Evolutionary conservation across 257 asterid genomes (phyloP), one percentile per base, ranked within the genome.

Genomic region (Rhazya stricta): DNA sequence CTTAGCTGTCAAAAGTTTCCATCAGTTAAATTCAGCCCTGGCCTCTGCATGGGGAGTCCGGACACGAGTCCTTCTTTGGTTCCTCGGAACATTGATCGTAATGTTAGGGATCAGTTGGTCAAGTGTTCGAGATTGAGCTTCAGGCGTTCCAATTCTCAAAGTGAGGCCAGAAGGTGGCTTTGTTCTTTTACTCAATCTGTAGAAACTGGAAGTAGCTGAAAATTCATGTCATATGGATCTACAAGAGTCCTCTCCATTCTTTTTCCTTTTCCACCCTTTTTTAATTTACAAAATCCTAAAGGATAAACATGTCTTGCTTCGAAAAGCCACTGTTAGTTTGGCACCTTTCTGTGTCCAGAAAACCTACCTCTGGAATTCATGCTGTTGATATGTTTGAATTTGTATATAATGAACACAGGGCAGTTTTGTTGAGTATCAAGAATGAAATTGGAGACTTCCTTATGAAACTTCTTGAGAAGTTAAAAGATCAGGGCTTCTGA

Each of bases 1-100:
- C 79, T 88, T 58, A 88, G 97, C 88, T 85, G 91, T 80, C 89
- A 81, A 72, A 81, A 84, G 77, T 78, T 90, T 21, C 90, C 92
- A 13, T 81, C 89, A 0, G 73, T 86, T 62, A 89, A 83, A 67
- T 57, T 85, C 72, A 79, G 72, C 78, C 87, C 91, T 0, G 82
- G 90, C 27, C 85, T 88, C 11, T 91, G 97, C 83, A 80, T 87
- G 87, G 97, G 96, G 67, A 84, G 77, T 1, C 83, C 91, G 2
- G 91, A 87, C 34, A 82, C 91, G 0, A 82, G 87, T 69, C 88
- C 96, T 53, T 84, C 86, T 67, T 73, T 86, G 84, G 90, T 84
- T 74, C 76, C 89, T 3, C 84, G 83, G 62, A 77, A 41, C 1
- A 76, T 25, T 6, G 86, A 80, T 10, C 74, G 85, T 5, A 50